A percentile compares a stretch with the other conserved stretches of the same genome.
Evolutionary conservation across 768 basidiomycete species (phyloP).

Genomic region (Collybiopsis luxurians): DNA sequence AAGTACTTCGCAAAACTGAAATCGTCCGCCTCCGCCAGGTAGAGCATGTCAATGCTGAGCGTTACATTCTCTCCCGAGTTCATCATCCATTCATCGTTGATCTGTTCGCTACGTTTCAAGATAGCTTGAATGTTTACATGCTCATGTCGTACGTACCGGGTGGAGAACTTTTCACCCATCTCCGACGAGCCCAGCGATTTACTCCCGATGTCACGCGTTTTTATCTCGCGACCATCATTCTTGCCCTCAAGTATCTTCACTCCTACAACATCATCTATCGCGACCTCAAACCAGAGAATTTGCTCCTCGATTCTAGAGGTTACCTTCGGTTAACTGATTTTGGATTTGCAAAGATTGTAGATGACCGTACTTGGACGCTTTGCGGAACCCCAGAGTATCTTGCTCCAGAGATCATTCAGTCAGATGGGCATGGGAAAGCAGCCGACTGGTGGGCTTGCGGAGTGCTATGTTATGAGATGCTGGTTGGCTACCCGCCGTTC

Average conservation of each 20-base stretch:
- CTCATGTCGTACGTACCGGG: slow-evolving; percentile 95
- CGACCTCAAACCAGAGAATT: slow-evolving; percentile 97
- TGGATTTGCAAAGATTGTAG: slow-evolving; percentile 96
- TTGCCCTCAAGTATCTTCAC: slow-evolving; percentile 93
- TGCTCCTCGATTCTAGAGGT: slow-evolving; percentile 90
- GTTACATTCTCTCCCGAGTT: slow-evolving; percentile 87
- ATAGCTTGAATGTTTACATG: slow-evolving; percentile 97
- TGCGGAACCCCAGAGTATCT: slow-evolving; percentile 97
- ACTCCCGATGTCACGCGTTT: slow-evolving; percentile 97
- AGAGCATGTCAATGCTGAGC: slow-evolving; percentile 96
- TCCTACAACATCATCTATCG: slow-evolving; percentile 98
- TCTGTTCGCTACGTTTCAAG: slow-evolving; percentile 93
- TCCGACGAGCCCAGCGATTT: slow-evolving; percentile 92
- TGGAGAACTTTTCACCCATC: slow-evolving; percentile 95
- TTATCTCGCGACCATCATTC: slow-evolving; percentile 93
- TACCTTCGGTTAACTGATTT: slow-evolving; percentile 97
- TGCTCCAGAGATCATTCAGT: slow-evolving; percentile 97
- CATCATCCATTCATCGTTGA: slow-evolving; percentile 97
- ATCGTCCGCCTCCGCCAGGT: slow-evolving; percentile 91
- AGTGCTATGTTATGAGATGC: slow-evolving; percentile 96
- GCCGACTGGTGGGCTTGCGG: slow-evolving; percentile 99
- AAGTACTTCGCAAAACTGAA: slow-evolving; percentile 83
- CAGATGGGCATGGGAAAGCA: slow-evolving; percentile 96
- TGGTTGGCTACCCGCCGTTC: slow-evolving; percentile 98
- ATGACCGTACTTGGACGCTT: slow-evolving; percentile 96